These are phyloP conservation scores for Crithidia thermophila DNA, from an alignment of 208 protist species.

Conservation along the genomic window DNA sequence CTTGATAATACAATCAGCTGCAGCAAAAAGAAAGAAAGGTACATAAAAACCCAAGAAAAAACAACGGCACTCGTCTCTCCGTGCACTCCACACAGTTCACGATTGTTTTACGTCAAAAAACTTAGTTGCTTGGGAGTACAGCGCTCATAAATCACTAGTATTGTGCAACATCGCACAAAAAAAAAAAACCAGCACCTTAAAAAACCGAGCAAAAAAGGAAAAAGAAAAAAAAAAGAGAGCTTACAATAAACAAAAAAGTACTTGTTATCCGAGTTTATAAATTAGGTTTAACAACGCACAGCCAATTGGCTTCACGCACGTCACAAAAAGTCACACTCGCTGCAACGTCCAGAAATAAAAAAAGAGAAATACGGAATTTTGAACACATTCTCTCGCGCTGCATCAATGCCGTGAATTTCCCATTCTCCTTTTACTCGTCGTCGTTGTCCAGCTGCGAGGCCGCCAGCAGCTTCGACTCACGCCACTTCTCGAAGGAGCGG, in stretches of 20 bases:
- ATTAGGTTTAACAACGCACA: no score
- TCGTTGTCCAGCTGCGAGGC: constrained; percentile 36
- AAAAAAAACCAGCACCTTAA: no score
- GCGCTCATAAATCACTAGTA: neutral
- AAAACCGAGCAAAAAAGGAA: neutral
- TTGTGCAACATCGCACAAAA: neutral
- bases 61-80: no score
- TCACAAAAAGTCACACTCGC: neutral
- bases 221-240: neutral
- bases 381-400: neutral
- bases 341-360: no score
- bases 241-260: neutral
- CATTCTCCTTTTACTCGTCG: constrained; percentile 16
- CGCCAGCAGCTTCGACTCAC: constrained; percentile 68
- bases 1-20: no score
- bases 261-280: no score
- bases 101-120: no score
- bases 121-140: no score
- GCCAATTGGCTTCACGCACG: neutral
- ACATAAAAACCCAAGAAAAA: no score
- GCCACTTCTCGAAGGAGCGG: constrained; percentile 83
- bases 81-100: no score
- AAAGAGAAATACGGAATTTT: no score
- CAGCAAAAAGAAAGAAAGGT: no score
- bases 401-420: neutral